A percentile compares a stretch with the other conserved stretches of the same genome.
These are phyloP conservation scores for Tolypocladium tundrense DNA, from an alignment of 2,329 filamentous ascomycete genomes.

Conservation along the genomic window DNA sequence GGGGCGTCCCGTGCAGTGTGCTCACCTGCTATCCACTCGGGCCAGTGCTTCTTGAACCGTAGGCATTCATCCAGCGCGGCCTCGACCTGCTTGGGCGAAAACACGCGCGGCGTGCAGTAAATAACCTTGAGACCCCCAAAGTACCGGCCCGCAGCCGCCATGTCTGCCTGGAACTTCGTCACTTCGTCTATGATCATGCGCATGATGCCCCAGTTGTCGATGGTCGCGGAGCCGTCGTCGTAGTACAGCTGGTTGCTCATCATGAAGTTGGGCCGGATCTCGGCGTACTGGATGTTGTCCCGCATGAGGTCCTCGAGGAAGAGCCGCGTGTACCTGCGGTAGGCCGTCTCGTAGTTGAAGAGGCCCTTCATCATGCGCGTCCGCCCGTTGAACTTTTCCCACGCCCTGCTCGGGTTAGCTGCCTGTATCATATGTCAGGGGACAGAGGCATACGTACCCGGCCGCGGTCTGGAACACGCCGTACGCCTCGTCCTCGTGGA, in stretches of 20 bases:
- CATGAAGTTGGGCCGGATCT: conserved; percentile 62
- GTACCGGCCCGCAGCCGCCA: conserved; percentile 18
- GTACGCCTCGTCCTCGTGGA: conserved; percentile 51
- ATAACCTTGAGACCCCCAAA: conserved; percentile 62
- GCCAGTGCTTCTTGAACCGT: conserved; percentile 45
- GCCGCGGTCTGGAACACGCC: conserved; percentile 35
- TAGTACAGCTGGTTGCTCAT: conserved; percentile 48
- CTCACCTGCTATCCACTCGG: conserved; percentile 53
- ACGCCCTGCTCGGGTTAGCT: conserved; percentile 28
- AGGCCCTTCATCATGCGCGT: conserved; percentile 66
- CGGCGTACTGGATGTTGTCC: conserved; percentile 61
- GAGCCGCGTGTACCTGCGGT: conserved; percentile 46
- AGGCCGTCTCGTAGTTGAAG: conserved; percentile 56
- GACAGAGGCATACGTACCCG: conserved; percentile 33
- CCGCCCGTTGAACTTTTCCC: conserved; percentile 55
- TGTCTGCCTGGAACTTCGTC: conserved; percentile 30
- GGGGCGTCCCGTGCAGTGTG: neutral
- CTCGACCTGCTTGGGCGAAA: conserved; percentile 35
- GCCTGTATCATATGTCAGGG: too few relatives aligned
- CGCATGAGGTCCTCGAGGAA: conserved; percentile 51
- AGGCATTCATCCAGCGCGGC: conserved; percentile 51
- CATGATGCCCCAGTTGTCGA: conserved; percentile 51
- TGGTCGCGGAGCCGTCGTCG: conserved; percentile 40
- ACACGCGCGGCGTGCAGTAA: conserved; percentile 59
- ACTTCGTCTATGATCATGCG: conserved; percentile 46